Evolutionary conservation across 2,329 filamentous ascomycete species (phyloP).

Genomic region (Stachybotrys elegans): DNA sequence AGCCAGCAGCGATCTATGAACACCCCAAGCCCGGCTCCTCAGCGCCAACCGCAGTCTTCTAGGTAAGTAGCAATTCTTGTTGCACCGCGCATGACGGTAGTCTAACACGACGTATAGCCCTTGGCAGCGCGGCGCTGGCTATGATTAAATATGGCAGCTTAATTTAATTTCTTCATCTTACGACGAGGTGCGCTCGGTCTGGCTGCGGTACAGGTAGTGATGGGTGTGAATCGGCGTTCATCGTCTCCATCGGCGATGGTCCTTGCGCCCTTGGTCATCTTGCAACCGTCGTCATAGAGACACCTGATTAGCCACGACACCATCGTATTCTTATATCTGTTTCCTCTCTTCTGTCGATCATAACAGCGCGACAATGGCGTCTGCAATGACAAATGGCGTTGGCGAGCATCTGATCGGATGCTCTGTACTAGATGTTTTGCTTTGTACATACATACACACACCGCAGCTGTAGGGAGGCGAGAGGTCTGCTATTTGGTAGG

Average conservation of each 20-base stretch:
- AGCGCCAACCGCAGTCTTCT: slow-evolving; percentile 32
- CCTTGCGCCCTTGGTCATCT: too few species aligned
- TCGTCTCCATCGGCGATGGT: too few species aligned
- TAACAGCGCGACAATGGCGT: slow-evolving; percentile 23
- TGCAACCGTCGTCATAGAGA: too few species aligned
- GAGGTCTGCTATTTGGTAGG: too few species aligned
- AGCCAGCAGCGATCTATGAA: slow-evolving; percentile 25
- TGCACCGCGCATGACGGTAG: neutral
- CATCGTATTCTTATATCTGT: slow-evolving; percentile 7
- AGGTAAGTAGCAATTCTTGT: slow-evolving; percentile 24
- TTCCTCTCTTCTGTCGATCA: slow-evolving; percentile 12
- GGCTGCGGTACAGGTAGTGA: neutral
- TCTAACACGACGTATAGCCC: slow-evolving; percentile 25
- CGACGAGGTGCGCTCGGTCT: neutral
- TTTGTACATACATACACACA: slow-evolving; percentile 21
- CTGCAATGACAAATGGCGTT: slow-evolving; percentile 22
- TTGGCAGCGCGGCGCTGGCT: slow-evolving; percentile 41
- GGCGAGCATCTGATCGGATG: slow-evolving; percentile 18
- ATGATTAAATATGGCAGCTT: slow-evolving; percentile 35
- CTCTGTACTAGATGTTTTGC: slow-evolving; percentile 20
- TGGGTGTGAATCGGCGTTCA: neutral
- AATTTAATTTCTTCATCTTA: neutral
- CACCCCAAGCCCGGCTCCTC: slow-evolving; percentile 27
- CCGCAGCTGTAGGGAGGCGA: slow-evolving; percentile 12
- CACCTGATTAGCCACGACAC: neutral